These are phyloP conservation scores for Grosmannia penicillata DNA, from an alignment of 2,329 filamentous ascomycete genomes.

Conservation along the genomic window DNA sequence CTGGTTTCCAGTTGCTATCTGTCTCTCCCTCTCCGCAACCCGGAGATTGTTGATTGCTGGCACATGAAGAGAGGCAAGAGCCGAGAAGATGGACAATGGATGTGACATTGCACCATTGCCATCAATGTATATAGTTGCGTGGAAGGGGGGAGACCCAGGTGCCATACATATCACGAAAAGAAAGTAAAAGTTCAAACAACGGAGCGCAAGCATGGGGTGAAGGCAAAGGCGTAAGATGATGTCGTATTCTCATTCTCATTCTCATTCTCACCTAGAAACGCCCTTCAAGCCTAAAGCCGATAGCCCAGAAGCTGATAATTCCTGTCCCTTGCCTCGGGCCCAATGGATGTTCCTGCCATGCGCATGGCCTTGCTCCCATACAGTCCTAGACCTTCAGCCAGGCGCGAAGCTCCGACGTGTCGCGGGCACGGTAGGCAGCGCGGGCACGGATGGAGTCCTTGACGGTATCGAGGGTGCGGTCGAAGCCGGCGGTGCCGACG, in stretches of 20 bases:
- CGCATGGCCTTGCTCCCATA: not conserved
- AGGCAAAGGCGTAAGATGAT: no score
- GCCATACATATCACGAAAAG: no score
- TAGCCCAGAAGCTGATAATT: no score
- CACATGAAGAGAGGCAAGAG: not conserved
- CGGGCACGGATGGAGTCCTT: conserved; percentile 75
- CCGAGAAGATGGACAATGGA: not conserved
- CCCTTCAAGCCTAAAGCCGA: no score
- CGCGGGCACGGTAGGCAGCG: conserved; percentile 68
- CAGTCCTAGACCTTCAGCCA: conserved; percentile 9
- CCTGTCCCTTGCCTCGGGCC: no score
- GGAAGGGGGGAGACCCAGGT: no score
- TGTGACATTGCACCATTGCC: no score
- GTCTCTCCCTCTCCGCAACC: conserved; percentile 1
- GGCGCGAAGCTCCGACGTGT: conserved; percentile 56
- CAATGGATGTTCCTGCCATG: not conserved
- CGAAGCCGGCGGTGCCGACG: conserved; percentile 76
- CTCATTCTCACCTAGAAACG: no score
- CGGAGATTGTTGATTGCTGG: not conserved
- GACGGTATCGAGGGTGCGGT: conserved; percentile 72
- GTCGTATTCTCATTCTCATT: no score
- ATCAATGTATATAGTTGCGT: no score
- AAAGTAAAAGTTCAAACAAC: no score
- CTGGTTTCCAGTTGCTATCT: not conserved
- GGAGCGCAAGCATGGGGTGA: no score